Evolutionary conservation across 2,329 filamentous ascomycete species (phyloP), one percentile per base, ranked within the genome.

Genomic region (Calcarisporium arbuscula): DNA sequence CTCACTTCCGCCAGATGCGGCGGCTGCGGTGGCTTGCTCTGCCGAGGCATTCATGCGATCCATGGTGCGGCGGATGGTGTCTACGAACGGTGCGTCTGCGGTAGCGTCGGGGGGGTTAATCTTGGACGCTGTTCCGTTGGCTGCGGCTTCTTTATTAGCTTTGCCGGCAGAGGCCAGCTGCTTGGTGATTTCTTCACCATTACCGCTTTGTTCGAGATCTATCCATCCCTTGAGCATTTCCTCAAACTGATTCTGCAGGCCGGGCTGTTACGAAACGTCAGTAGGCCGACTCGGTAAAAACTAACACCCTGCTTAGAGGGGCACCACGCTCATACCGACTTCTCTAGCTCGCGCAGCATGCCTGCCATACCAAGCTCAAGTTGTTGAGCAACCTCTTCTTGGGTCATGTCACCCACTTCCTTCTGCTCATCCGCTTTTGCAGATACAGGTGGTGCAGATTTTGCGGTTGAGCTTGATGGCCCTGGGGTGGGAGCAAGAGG

Each of bases 11-110:
- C 80, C 73, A 2, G 78, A 80, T 3, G 82, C 72, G 1, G 81
- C 77, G 0, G 86, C 86, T 0, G 85, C 84, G 0, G 85, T 88
- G 5, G 89, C 89, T 47, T 88, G 82, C 26, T 90, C 81, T 3
- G 85, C 88, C 0, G 88, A 95, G 21, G 77, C 77, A 51, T 94
- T 85, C 87, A 98, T 95, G 31, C 92, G 83, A 61, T 94, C 86
- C 84, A 98, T 95, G 0, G 92, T 96, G 49, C 80, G 80, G 40
- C 83, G 80, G 50, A 98, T 96, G 1, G 86, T 94, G 40, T 95
- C 88, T 54, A 94, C 87, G 60, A 98, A 98, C 1, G 73, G 77
- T 30, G 80, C 80, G 25, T 66, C 59, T 19, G 64, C 62, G 14
- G 61, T 54, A 19, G 57, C 50, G 16, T 57, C 53, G 10, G 57